Percentiles rank a stretch among this genome's conserved stretches.
Conservation (phyloP, 2,329 filamentous ascomycete species). For the Nigrograna mackinnonii region DNA sequence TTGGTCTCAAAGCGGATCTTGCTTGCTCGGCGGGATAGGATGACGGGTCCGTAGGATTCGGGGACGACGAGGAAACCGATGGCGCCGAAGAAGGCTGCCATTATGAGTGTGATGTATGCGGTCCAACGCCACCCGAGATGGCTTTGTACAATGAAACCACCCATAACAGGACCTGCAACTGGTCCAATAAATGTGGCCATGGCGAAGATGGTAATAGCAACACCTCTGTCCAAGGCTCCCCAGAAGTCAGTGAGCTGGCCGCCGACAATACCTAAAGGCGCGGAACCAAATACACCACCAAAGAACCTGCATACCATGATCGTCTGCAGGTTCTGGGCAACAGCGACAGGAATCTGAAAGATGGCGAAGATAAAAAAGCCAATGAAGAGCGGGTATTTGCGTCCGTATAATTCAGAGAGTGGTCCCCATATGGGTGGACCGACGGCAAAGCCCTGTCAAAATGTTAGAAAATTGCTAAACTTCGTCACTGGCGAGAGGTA, state of each 20-base stretch:
- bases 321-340: conserved; percentile 57
- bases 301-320: conserved; percentile 61
- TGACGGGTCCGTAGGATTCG: conserved; percentile 1
- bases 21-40: conserved; percentile 50
- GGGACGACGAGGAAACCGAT: conserved; percentile 45
- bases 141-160: conserved; percentile 51
- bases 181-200: conserved; percentile 52
- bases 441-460: conserved; percentile 1
- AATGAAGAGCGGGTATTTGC: conserved; percentile 52
- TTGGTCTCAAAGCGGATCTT: conserved; percentile 54
- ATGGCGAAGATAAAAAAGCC: conserved; percentile 55
- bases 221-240: conserved; percentile 50
- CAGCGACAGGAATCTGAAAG: conserved; percentile 59
- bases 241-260: conserved; percentile 56
- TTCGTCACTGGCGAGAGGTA: neutral
- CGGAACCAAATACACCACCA: conserved; percentile 55
- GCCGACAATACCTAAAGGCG: conserved; percentile 54
- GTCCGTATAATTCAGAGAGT: conserved; percentile 60
- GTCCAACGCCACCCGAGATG: conserved; percentile 62
- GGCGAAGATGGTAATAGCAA: conserved; percentile 49
- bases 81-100: conserved; percentile 42
- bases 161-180: neutral
- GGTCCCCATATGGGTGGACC: conserved; percentile 24
- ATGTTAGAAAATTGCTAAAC: no score
- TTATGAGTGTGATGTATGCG: conserved; percentile 56